Base-by-base conservation (phyloP, 192 early-diverging fungal genomes). In the Endogone sp. region DNA sequence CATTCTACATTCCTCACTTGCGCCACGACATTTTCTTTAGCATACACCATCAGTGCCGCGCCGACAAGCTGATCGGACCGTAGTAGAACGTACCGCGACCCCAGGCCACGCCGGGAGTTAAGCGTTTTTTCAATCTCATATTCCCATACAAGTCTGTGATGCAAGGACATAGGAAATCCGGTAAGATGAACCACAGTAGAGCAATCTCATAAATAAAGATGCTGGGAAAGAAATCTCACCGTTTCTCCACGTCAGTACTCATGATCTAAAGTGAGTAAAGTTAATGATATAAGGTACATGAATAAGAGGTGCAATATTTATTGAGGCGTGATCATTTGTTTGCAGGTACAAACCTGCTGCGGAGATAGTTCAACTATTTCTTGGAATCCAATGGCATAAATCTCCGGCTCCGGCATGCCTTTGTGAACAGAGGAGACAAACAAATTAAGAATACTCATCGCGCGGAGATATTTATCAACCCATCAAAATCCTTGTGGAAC, bases 351-450 rank as follows among this genome's bases (percentile, higher is more conserved):
- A 63, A 84, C 82, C 70, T 87, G 86, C 67, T 84, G 84, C 2
- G 86, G 79, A 21, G 77, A 94, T 56, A 99, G 76, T 74, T 97
- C 91, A n/a, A 99, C 96, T 26, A 99, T 88, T 72, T 99, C 98
- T 72, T 99, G 96, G 61, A 98, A 92, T 13, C 94, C 97, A 71
- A 98, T 89, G 1, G 90, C 90, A 27, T 89, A 84, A 22, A 98
- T 70, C 67, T 99, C 91, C 0, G 96, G 95, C 3, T 82, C 78
- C 20, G 73, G 70, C 37, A 49, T 49, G 37, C 37, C 37, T 49
- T 49, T 6, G 16, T 49, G 16, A 49, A 16, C 16, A 49, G 6
- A 16, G 37, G 16, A 16, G 16, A 49, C 9, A 11, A 49, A 11
- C 37, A 49, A 16, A 44, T 13, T 44, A 44, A n/a, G n/a, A n/a